Evolutionary conservation across 1,139 yeast species (phyloP).

Genomic region (Arxiozyma slooffiae): DNA sequence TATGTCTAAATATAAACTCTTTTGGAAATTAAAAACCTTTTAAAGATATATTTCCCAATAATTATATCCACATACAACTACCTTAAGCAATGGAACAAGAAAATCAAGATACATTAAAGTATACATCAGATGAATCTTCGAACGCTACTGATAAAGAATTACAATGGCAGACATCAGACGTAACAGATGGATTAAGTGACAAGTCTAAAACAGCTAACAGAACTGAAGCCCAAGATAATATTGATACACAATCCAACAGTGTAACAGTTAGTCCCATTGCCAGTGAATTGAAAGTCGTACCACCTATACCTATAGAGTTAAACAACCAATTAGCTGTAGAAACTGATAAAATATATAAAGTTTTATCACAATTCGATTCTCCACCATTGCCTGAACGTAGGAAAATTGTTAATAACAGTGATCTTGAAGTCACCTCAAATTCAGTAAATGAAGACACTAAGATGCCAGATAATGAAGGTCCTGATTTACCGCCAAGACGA

Average conservation of each 20-base stretch:
- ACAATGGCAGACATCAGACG: not conserved
- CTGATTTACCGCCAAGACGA: constrained; percentile 2
- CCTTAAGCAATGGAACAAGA: not conserved
- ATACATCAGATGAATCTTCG: not conserved
- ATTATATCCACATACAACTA: not conserved
- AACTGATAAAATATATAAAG: not conserved
- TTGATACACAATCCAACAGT: not conserved
- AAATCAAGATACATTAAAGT: not conserved
- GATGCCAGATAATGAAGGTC: not conserved
- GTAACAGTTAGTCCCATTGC: not conserved
- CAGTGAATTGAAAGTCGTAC: not conserved
- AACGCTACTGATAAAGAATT: not conserved
- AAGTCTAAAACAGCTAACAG: no score
- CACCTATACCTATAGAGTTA: not conserved
- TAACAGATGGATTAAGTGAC: not conserved
- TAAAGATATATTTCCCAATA: no score
- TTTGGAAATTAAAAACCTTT: no score
- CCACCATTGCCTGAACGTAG: not conserved
- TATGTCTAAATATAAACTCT: no score
- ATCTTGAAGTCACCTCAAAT: not conserved
- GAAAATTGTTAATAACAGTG: not conserved
- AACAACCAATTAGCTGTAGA: not conserved
- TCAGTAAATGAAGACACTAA: not conserved
- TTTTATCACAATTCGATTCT: not conserved
- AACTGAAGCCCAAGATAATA: not conserved